These are phyloP conservation scores for Aspergillus eucalypticola DNA, from an alignment of 2,329 filamentous ascomycete species.

Conservation along the genomic window DNA sequence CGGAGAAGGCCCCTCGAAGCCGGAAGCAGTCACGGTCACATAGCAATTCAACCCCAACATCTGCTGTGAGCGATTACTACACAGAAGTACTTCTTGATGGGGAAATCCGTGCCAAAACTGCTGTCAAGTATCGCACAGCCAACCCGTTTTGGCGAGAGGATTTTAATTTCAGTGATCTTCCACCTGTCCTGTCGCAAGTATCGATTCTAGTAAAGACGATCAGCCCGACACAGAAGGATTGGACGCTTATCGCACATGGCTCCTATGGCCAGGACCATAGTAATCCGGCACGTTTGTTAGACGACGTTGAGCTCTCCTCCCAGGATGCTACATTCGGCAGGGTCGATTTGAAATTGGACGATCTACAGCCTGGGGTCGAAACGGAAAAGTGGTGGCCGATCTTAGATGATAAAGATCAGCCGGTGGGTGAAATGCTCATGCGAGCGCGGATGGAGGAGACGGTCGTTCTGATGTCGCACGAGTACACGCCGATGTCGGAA, in stretches of 20 bases:
- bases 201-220: constrained; percentile 49
- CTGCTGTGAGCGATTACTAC: constrained; percentile 46
- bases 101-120: constrained; percentile 51
- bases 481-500: constrained; percentile 81
- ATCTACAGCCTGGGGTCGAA: constrained; percentile 73
- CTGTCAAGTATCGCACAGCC: constrained; percentile 47
- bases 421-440: constrained; percentile 80
- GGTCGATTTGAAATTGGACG: constrained; percentile 80
- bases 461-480: constrained; percentile 79
- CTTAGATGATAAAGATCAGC: constrained; percentile 71
- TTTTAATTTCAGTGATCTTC: constrained; percentile 49
- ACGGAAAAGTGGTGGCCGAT: constrained; percentile 88
- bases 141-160: constrained; percentile 54
- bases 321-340: constrained; percentile 52
- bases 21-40: constrained; percentile 37
- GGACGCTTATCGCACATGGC: constrained; percentile 50
- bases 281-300: constrained; percentile 42
- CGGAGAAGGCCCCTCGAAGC: constrained; percentile 33
- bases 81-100: constrained; percentile 52
- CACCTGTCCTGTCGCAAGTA: constrained; percentile 49
- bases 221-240: constrained; percentile 51
- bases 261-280: constrained; percentile 45
- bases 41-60: constrained; percentile 28
- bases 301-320: constrained; percentile 50
- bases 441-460: constrained; percentile 83